Evolutionary conservation across 73 alveolate species (phyloP).

Genomic region (Tetrahymena malaccensis): DNA sequence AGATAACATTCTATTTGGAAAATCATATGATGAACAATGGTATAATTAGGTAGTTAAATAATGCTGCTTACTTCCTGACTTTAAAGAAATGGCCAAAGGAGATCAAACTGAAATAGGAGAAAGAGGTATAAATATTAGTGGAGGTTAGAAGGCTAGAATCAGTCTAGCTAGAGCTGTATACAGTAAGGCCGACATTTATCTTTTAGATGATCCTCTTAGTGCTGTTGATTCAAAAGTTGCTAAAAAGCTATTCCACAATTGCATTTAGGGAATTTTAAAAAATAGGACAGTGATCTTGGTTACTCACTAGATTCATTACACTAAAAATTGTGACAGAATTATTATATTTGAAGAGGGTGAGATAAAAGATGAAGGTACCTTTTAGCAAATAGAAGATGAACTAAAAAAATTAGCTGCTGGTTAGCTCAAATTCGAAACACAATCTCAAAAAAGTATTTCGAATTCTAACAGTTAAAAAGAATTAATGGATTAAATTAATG

Average conservation of each 20-base stretch:
- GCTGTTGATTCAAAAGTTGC: constrained; percentile 89
- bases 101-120: constrained; percentile 44
- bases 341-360: constrained; percentile 66
- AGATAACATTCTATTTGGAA: constrained; percentile 69
- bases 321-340: constrained; percentile 68
- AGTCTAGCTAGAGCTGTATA: constrained; percentile 67
- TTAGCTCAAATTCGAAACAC: not conserved
- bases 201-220: constrained; percentile 89
- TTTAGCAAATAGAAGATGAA: constrained; percentile 34
- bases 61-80: constrained; percentile 1
- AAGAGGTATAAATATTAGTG: constrained; percentile 56
- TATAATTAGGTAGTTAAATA: constrained; percentile 50
- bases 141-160: constrained; percentile 65
- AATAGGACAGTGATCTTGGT: constrained; percentile 77
- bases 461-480: not conserved
- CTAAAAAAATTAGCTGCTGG: not conserved
- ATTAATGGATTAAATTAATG: not conserved
- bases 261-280: constrained; percentile 54
- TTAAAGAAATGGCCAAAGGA: constrained; percentile 4
- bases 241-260: constrained; percentile 64
- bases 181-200: constrained; percentile 66
- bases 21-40: constrained; percentile 44
- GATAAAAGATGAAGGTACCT: constrained; percentile 61
- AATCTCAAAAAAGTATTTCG: not conserved
- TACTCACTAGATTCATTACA: constrained; percentile 84